Evolutionary conservation across 345 rosid genomes (phyloP).

Genomic region (Tarenaya hassleriana): DNA sequence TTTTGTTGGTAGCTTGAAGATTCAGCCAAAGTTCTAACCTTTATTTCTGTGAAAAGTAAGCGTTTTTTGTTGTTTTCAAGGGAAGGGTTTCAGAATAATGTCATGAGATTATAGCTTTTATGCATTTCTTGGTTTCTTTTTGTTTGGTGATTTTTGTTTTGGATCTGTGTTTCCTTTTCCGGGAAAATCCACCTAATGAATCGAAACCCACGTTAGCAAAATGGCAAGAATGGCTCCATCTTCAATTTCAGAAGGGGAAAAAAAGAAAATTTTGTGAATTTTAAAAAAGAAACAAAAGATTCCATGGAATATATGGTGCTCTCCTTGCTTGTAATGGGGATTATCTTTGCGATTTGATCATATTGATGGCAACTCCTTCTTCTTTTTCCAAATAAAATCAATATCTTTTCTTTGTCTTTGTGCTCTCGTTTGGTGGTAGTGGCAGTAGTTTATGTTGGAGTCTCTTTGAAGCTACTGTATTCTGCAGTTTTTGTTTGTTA

Average conservation of each 20-base stretch:
- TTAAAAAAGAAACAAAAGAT: constrained; percentile 23
- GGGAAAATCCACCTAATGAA: constrained; percentile 26
- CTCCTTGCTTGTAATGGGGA: constrained; percentile 28
- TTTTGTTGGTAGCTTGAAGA: constrained; percentile 19
- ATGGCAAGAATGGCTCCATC: constrained; percentile 25
- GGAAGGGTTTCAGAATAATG: constrained; percentile 1
- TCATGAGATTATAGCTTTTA: neutral
- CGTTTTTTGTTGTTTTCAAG: constrained; percentile 10
- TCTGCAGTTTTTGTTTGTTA: constrained; percentile 50
- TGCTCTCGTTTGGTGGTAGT: constrained; percentile 74
- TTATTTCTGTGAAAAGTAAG: constrained; percentile 4
- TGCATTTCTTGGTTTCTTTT: constrained; percentile 7
- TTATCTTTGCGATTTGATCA: constrained; percentile 23
- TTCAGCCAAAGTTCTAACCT: neutral
- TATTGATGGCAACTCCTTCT: constrained; percentile 29
- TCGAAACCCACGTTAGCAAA: constrained; percentile 23
- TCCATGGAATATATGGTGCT: constrained; percentile 18
- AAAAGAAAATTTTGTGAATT: constrained; percentile 21
- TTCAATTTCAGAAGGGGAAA: neutral
- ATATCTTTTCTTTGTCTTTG: constrained; percentile 22
- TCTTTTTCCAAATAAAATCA: constrained; percentile 17
- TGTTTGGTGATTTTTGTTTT: neutral
- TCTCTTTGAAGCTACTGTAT: constrained; percentile 72
- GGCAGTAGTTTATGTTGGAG: constrained; percentile 76
- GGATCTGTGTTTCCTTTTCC: constrained; percentile 25